These are phyloP conservation scores for Austroboletus niveus DNA, from an alignment of 1,284 basidiomycete species.

Conservation along the genomic window DNA sequence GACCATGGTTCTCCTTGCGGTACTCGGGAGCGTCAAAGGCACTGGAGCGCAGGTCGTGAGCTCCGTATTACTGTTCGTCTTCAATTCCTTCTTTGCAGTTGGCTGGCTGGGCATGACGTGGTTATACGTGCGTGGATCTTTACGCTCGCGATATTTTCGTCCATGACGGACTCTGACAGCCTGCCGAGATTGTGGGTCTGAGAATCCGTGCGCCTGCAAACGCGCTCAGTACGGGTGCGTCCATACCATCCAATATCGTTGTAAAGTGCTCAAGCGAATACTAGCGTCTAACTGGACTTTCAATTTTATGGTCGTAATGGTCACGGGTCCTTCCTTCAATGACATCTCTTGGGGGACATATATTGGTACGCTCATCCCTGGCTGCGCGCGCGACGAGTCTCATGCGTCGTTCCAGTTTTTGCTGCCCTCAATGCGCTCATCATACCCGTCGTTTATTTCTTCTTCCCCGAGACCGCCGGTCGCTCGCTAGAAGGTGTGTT, in stretches of 20 bases:
- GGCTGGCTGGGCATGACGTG: slow-evolving; percentile 58
- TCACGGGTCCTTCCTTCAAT: slow-evolving; percentile 63
- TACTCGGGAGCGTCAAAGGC: slow-evolving; percentile 26
- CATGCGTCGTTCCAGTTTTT: slow-evolving; percentile 43
- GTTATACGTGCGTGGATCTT: slow-evolving; percentile 49
- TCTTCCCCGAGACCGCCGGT: slow-evolving; percentile 70
- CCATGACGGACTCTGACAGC: slow-evolving; percentile 31
- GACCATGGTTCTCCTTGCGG: slow-evolving; percentile 36
- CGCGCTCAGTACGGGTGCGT: slow-evolving; percentile 51
- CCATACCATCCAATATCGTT: neutral
- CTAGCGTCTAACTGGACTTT: slow-evolving; percentile 58
- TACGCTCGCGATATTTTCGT: neutral
- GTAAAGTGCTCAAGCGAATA: neutral
- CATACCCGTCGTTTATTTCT: slow-evolving; percentile 59
- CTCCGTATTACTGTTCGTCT: slow-evolving; percentile 36
- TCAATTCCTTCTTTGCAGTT: slow-evolving; percentile 33
- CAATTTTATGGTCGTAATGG: slow-evolving; percentile 67
- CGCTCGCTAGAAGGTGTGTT: slow-evolving; percentile 54
- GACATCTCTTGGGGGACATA: slow-evolving; percentile 64
- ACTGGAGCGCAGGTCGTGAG: slow-evolving; percentile 49
- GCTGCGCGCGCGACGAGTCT: neutral
- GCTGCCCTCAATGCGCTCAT: slow-evolving; percentile 60
- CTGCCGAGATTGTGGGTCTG: slow-evolving; percentile 64
- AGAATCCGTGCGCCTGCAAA: slow-evolving; percentile 67
- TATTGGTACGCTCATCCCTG: slow-evolving; percentile 40